These are phyloP conservation scores for Vanrija humicola DNA, from an alignment of 1,284 basidiomycete genomes.

Conservation along the genomic window DNA sequence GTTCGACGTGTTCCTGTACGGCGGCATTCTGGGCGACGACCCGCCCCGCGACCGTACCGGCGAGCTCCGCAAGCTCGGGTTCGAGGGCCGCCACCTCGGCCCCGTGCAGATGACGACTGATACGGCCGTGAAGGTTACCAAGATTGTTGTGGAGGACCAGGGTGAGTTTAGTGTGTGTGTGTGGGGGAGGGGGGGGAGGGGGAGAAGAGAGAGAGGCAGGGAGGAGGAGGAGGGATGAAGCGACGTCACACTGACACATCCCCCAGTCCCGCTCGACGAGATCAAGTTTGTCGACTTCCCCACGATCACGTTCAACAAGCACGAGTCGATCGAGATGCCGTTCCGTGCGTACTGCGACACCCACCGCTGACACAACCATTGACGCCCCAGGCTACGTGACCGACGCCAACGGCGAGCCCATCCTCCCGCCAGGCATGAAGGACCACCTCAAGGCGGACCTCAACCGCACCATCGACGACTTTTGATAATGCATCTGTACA, in stretches of 20 bases:
- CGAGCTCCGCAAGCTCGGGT: constrained; percentile 79
- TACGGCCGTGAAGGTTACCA: constrained; percentile 90
- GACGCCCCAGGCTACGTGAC: constrained; percentile 50
- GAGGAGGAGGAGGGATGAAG: not conserved
- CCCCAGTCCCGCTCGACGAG: constrained; percentile 59
- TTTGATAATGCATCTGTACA: constrained; percentile 20
- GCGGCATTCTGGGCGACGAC: constrained; percentile 53
- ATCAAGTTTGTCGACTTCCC: constrained; percentile 78
- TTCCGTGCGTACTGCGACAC: constrained; percentile 60
- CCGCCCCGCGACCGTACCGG: constrained; percentile 58
- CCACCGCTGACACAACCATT: not conserved
- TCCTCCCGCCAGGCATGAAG: constrained; percentile 85
- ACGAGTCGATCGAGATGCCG: constrained; percentile 91
- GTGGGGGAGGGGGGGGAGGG: not conserved
- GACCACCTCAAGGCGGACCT: constrained; percentile 77
- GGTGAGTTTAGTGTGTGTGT: constrained; percentile 48
- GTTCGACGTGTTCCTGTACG: constrained; percentile 84
- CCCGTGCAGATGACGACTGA: constrained; percentile 97
- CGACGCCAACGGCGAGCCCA: constrained; percentile 54
- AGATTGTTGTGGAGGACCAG: constrained; percentile 75
- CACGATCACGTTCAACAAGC: constrained; percentile 73
- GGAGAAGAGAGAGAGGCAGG: not conserved
- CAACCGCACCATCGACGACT: constrained; percentile 72
- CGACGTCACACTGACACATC: not conserved
- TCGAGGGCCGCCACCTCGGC: constrained; percentile 77